Conservation (phyloP, 306 rosid species). For the Medicago arabica region DNA sequence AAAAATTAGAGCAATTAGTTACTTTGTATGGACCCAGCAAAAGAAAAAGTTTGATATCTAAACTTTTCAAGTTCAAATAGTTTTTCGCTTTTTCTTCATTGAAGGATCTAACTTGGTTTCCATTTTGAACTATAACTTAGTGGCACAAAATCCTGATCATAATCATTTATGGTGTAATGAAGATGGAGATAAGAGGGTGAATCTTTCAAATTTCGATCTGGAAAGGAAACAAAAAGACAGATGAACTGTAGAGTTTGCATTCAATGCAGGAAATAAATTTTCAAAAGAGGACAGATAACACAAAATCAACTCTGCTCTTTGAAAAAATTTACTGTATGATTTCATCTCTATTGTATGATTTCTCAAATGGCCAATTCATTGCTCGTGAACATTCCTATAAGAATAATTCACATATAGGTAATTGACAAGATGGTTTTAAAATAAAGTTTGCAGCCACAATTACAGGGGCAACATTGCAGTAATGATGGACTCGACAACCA, state of each 20-base stretch:
- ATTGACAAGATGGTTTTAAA: neutral
- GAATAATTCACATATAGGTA: slow-evolving; percentile 22
- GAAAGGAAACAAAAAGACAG: neutral
- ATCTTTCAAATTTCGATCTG: neutral
- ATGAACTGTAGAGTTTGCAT: neutral
- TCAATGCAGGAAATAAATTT: neutral
- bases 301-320: neutral
- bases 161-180: neutral
- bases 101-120: slow-evolving; percentile 7
- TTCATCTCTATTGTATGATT: slow-evolving; percentile 19
- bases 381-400: slow-evolving; percentile 33
- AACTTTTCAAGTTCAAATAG: slow-evolving; percentile 1
- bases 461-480: neutral
- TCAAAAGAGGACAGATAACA: neutral
- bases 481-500: slow-evolving; percentile 2
- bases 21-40: slow-evolving; percentile 17
- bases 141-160: slow-evolving; percentile 23
- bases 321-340: neutral
- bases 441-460: neutral
- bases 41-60: slow-evolving; percentile 25
- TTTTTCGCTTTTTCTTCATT: neutral
- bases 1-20: neutral
- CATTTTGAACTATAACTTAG: slow-evolving; percentile 15
- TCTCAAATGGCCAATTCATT: slow-evolving; percentile 22
- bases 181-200: neutral